Conservation (phyloP, 306 rosid species). For the Malus fusca region DNA sequence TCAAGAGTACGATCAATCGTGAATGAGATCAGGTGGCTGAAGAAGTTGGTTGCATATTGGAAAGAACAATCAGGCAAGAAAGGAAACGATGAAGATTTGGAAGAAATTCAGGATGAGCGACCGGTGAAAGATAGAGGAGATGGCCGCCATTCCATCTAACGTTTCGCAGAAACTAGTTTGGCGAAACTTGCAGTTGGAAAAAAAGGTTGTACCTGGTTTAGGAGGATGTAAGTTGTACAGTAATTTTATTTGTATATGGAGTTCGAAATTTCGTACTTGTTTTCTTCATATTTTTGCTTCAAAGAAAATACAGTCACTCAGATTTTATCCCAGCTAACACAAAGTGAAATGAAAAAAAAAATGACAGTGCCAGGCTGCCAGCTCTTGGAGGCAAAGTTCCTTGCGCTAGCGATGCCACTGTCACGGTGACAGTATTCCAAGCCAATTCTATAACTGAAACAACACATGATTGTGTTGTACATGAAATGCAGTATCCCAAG, state of each 20-base stretch:
- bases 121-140: conserved; percentile 49
- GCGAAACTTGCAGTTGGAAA: neutral
- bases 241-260: neutral
- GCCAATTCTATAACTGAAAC: no score
- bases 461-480: no score
- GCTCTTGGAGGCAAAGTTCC: no score
- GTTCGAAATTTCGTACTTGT: neutral
- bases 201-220: neutral
- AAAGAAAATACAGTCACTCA: no score
- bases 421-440: no score
- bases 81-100: conserved; percentile 73
- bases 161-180: no score
- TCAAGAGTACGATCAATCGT: conserved; percentile 83
- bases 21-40: conserved; percentile 75
- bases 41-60: conserved; percentile 72
- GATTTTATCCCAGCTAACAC: no score
- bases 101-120: conserved; percentile 72
- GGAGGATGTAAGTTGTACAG: conserved; percentile 1
- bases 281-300: neutral
- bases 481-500: no score
- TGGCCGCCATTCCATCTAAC: conserved; percentile 19
- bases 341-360: no score
- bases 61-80: conserved; percentile 90
- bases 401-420: no score
- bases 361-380: no score